phyloP scores from a whole-genome alignment of 208 protist genomes.

The Leishmania mexicana region DNA sequence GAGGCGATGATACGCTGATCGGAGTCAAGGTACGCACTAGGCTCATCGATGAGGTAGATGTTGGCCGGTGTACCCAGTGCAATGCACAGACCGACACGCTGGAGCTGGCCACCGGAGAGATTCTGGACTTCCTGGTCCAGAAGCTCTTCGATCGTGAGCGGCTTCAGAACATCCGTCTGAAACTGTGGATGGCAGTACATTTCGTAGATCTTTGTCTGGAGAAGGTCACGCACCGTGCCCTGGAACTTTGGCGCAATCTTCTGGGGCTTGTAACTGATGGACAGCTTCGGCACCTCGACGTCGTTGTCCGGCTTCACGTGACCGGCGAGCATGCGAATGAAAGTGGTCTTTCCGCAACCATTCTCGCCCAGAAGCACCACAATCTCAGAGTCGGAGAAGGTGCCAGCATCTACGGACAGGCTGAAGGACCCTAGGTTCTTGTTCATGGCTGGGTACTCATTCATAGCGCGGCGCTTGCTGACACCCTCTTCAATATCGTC shows the following conservation, averaged over 20 bases:
- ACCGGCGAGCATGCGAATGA: slow-evolving; percentile 99
- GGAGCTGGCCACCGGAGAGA: slow-evolving; percentile 99
- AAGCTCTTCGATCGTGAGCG: slow-evolving; percentile 98
- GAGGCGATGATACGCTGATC: slow-evolving; percentile 99
- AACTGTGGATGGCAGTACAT: slow-evolving; percentile 98
- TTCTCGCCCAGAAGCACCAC: slow-evolving; percentile 99
- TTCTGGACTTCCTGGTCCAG: slow-evolving; percentile 97
- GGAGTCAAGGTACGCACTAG: slow-evolving; percentile 99
- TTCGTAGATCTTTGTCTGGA: slow-evolving; percentile 97
- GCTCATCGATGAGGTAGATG: slow-evolving; percentile 99
- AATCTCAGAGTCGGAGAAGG: slow-evolving; percentile 99
- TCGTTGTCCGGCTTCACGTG: slow-evolving; percentile 90
- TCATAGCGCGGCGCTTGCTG: slow-evolving; percentile 76
- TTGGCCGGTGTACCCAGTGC: slow-evolving; percentile 99
- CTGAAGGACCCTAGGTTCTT: slow-evolving; percentile 96
- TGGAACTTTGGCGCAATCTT: slow-evolving; percentile 99
- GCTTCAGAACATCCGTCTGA: slow-evolving; percentile 98
- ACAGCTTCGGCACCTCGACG: slow-evolving; percentile 94
- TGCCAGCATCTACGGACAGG: slow-evolving; percentile 94
- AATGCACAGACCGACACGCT: slow-evolving; percentile 99
- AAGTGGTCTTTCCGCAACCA: slow-evolving; percentile 99
- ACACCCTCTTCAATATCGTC: slow-evolving; percentile 78
- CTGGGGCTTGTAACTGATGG: slow-evolving; percentile 99
- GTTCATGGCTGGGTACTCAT: slow-evolving; percentile 97
- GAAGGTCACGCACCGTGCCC: slow-evolving; percentile 95